These are phyloP conservation scores for Bothriochloa decipiens DNA, from an alignment of 176 grass and related monocot genomes.

Conservation along the genomic window DNA sequence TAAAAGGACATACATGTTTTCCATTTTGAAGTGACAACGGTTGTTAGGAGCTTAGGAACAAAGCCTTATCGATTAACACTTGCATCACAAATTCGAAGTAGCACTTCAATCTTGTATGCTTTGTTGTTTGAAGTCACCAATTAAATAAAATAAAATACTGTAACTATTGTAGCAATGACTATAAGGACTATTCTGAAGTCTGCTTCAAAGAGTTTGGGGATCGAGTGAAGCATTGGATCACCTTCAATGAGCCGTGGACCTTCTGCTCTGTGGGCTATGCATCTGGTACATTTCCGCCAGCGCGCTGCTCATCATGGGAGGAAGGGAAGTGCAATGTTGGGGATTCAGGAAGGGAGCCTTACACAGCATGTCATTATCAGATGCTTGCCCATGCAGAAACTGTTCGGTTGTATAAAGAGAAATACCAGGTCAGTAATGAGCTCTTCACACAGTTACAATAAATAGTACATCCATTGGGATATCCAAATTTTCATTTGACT, in stretches of 20 bases:
- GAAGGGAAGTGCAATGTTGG: constrained; percentile 32
- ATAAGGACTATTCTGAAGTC: constrained; percentile 38
- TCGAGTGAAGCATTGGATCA: constrained; percentile 68
- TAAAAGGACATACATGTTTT: no score
- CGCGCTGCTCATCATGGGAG: constrained; percentile 46
- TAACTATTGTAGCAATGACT: constrained; percentile 51
- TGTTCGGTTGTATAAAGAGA: constrained; percentile 42
- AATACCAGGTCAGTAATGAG: constrained; percentile 51
- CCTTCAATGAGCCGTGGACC: constrained; percentile 54
- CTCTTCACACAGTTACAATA: background rate
- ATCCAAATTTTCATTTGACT: no score
- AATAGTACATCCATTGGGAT: no score
- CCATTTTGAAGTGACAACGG: no score
- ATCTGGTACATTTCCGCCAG: background rate
- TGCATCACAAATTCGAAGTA: no score
- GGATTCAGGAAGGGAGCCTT: constrained; percentile 61
- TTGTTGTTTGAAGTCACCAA: no score
- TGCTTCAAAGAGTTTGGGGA: constrained; percentile 64
- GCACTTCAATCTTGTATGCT: no score
- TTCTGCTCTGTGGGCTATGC: constrained; percentile 11
- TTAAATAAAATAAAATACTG: no score
- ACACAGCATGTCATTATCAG: constrained; percentile 47
- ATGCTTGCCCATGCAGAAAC: constrained; percentile 50
- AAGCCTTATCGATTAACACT: no score
- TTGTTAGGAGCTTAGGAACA: no score